Base-by-base conservation (phyloP, 2,329 filamentous ascomycete genomes). In the Penicillium sp. region DNA sequence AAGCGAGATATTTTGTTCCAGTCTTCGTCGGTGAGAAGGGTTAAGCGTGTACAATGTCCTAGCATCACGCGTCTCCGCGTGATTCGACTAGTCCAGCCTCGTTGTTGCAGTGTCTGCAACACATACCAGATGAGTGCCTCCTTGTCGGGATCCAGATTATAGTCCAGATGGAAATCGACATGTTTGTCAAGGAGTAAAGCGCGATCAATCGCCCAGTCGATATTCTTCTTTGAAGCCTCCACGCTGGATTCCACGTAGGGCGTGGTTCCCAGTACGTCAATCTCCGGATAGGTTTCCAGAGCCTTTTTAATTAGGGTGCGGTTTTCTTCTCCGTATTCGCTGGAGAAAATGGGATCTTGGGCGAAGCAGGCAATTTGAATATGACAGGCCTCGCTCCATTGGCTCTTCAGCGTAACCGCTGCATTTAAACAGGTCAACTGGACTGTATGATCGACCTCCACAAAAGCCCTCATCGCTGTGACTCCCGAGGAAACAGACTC, bases 101-200 rank as follows among this genome's bases (percentile, higher is more conserved):
- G 70, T 13, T 74, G 69, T 55, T 79, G 77, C 13, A 90, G 74
- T 1, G 76, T 71, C 1, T 80, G 66, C 22, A 90, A 55, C 1
- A 86, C 82, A 43, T 81, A 73, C 74, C 82, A 83, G 0, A 87
- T 73, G 53, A 86, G 72, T 0, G 84, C 75, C 49, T 81, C 77
- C 46, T 72, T 78, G 1, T 67, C 63, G 2, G 72, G 57, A 51
- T 87, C 81, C 3, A 90, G 75, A 55, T 86, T 86, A 69, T 91
- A 90, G 70, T 91, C 89, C 6, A 91, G 78, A 68, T 91, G 89
- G 46, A 90, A 85, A 65, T 91, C 88, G 5, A 91, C 72, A 68
- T 89, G 84, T 50, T 86, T 78, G 2, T 71, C 67, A 39, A 79
- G 67, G 22, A 74, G 59, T 37, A 86, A 67, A 1, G 86, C 85